These are phyloP conservation scores for Hortaea werneckii DNA, from an alignment of 2,329 filamentous ascomycete genomes.

Conservation along the genomic window DNA sequence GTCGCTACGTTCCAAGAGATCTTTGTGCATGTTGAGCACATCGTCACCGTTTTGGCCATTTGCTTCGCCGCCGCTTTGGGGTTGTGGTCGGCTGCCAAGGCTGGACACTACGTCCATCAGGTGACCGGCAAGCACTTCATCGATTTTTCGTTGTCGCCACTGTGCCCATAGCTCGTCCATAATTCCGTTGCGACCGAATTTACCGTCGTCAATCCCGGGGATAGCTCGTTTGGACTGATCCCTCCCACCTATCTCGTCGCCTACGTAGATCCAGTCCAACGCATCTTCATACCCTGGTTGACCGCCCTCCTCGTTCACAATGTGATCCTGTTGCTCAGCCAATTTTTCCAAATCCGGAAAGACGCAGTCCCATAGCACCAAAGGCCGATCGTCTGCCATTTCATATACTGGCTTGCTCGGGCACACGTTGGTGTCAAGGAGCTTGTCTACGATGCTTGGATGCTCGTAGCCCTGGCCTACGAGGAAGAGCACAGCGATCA, in stretches of 20 bases:
- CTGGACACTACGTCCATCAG: constrained; percentile 54
- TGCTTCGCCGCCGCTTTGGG: neutral
- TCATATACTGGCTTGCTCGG: constrained; percentile 76
- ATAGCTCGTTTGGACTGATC: constrained; percentile 20
- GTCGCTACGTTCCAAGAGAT: constrained; percentile 28
- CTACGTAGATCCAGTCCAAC: constrained; percentile 69
- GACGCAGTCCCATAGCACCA: constrained; percentile 93
- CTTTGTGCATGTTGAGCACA: neutral
- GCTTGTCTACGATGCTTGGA: constrained; percentile 58
- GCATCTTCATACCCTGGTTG: constrained; percentile 44
- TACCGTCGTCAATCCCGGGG: constrained; percentile 40
- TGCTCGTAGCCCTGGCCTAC: constrained; percentile 79
- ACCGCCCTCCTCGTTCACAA: constrained; percentile 1
- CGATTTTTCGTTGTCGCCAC: constrained; percentile 80
- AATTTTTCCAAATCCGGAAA: constrained; percentile 52
- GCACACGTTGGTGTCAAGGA: constrained; percentile 63
- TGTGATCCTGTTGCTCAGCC: constrained; percentile 19
- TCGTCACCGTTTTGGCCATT: neutral
- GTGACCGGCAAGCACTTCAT: constrained; percentile 70
- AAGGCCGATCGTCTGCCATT: constrained; percentile 80
- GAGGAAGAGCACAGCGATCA: constrained; percentile 86
- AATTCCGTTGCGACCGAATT: constrained; percentile 56
- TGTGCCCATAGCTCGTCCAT: constrained; percentile 69
- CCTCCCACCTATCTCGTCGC: constrained; percentile 45
- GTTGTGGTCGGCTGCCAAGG: constrained; percentile 20